Base-by-base conservation (phyloP, 2,329 filamentous ascomycete genomes). In the Chaetoscypha palmicola region DNA sequence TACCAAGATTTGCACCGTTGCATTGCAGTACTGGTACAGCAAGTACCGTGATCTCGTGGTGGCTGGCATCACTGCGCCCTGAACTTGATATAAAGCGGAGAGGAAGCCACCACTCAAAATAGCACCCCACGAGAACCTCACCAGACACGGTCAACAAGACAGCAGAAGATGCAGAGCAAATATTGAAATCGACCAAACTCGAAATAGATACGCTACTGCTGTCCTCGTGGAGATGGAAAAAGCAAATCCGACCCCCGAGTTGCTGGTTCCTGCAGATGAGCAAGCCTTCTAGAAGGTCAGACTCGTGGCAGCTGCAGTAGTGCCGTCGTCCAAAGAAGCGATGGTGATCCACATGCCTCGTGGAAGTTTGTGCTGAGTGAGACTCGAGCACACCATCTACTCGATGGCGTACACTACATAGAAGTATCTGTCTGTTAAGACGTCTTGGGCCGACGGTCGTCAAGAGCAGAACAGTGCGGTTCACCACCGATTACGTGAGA, bases 81-180 rank as follows among this genome's bases (percentile, higher is more conserved):
- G 17, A 32, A 31, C 17, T 22, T 21, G n/a, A 21, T 21, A 17
- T 21, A 21, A 17, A 20, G 24, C 30, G 17, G 12, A 31, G 38
- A 30, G 19, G 32, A 31, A 40, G 38, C 38, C 38, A 40, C 38
- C 17, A 40, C 38, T 40, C 38, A 30, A 40, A 40, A 40, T 40
- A 40, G 22, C 24, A 31, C 26, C 12, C 32, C 14, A 12, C 17
- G 28, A 31, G 30, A 31, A 31, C 38, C 17, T 40, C 38, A 32
- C 28, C 28, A 30, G 17, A 40, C 10, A 31, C 26, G 38, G 38
- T 22, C 16, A 32, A 31, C 16, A 16, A 5, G 19, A 8, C 19
- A 31, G 17, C 26, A 40, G 22, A 17, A 40, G 17, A 12, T 40
- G 38, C 38, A 40, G 38, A 40, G 8, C 30, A 21, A 40, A 24